Conservation (phyloP, 148 eudicot genomes). For the Limonium bicolor region DNA sequence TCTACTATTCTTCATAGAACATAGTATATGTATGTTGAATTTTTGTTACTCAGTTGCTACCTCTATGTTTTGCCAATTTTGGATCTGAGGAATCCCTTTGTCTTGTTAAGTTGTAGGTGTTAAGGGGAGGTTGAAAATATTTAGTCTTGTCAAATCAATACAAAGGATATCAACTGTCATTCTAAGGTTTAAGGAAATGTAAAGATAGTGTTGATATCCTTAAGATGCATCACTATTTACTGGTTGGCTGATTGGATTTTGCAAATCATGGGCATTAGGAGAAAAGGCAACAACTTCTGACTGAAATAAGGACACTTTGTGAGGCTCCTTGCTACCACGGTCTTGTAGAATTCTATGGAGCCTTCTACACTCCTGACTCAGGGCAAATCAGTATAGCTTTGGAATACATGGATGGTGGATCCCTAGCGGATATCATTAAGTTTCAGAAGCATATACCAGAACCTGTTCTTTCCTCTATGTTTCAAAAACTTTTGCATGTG, state of each 20-base stretch:
- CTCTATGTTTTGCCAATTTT: too few species aligned
- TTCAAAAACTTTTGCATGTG: conserved; percentile 69
- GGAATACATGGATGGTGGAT: conserved; percentile 98
- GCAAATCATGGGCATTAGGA: conserved; percentile 29
- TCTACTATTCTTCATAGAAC: too few species aligned
- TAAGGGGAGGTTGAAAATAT: too few species aligned
- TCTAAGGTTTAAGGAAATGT: background rate
- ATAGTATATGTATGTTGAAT: too few species aligned
- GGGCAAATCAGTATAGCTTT: conserved; percentile 97
- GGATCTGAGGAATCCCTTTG: too few species aligned
- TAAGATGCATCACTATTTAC: background rate
- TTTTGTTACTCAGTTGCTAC: too few species aligned
- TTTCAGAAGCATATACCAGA: conserved; percentile 61
- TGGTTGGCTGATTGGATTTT: background rate
- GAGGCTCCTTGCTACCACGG: conserved; percentile 90
- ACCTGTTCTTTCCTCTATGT: conserved; percentile 62
- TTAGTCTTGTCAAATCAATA: too few species aligned
- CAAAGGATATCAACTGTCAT: background rate
- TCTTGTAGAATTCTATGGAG: conserved; percentile 93
- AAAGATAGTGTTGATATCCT: too few species aligned
- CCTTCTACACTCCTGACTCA: conserved; percentile 87
- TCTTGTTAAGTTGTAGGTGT: too few species aligned
- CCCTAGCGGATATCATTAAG: conserved; percentile 64
- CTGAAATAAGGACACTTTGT: conserved; percentile 80
- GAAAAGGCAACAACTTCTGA: conserved; percentile 83